A percentile compares a stretch with the other conserved stretches of the same genome.
These are phyloP conservation scores for Conticribra guillardii DNA, from an alignment of 108 stramenopile genomes.

Conservation along the genomic window DNA sequence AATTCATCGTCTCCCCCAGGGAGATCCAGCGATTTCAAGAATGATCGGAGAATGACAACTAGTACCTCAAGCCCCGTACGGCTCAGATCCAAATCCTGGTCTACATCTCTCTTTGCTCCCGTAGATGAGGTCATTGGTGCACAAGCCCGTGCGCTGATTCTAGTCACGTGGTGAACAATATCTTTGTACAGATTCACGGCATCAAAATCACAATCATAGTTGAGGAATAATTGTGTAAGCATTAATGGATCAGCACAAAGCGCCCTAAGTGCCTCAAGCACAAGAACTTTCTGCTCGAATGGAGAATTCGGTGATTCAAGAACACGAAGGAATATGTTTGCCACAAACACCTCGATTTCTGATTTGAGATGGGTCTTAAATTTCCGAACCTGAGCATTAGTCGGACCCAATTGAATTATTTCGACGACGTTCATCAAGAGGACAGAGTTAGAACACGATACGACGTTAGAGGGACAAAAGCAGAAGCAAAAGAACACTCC, in stretches of 20 bases:
- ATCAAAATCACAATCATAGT: slow-evolving; percentile 98
- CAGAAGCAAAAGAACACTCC: not conserved
- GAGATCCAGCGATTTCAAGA: slow-evolving; percentile 70
- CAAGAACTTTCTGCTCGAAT: slow-evolving; percentile 94
- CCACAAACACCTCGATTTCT: slow-evolving; percentile 97
- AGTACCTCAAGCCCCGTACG: slow-evolving; percentile 79
- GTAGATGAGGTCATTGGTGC: slow-evolving; percentile 22
- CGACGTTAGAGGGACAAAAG: not conserved
- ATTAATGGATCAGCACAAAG: slow-evolving; percentile 88
- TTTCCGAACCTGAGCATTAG: slow-evolving; percentile 56
- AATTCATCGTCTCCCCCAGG: slow-evolving; percentile 59
- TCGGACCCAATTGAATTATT: no score
- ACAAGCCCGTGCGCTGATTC: slow-evolving; percentile 60
- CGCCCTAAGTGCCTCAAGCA: slow-evolving; percentile 91
- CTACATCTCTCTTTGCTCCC: slow-evolving; percentile 60
- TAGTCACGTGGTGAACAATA: slow-evolving; percentile 90
- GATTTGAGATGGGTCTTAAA: slow-evolving; percentile 93
- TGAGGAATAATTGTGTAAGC: slow-evolving; percentile 96
- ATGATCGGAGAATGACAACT: slow-evolving; percentile 73
- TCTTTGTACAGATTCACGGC: slow-evolving; percentile 92
- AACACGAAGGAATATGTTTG: slow-evolving; percentile 95
- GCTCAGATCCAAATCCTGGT: slow-evolving; percentile 75
- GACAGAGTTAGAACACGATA: not conserved
- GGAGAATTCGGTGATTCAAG: slow-evolving; percentile 95
- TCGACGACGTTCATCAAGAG: no score